Evolutionary conservation across 2,329 filamentous ascomycete genomes (phyloP), one percentile per base, ranked within the genome.

Genomic region (Trichophyton schoenleinii): DNA sequence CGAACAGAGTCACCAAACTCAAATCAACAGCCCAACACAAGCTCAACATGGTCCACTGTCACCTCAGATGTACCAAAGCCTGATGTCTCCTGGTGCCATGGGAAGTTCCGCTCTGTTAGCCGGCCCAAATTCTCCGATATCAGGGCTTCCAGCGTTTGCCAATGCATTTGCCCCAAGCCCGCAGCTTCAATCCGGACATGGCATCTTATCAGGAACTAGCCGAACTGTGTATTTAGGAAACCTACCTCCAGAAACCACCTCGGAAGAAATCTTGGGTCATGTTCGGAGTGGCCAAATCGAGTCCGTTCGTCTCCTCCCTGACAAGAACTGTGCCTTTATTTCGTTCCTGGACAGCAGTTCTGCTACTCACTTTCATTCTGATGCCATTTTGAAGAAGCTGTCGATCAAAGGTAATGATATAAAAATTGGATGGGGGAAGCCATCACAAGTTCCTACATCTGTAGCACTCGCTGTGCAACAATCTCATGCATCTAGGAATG

Each of bases 241-340:
- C 75, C 97, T 99, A 63, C 94, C 94, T n/a, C 89, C 91, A 28
- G 94, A 99, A 78, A 99, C 94, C 6, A 87, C 89, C 58, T 92
- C 94, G 7, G 94, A 99, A 77, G 94, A 99, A 77, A 96, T 99
- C 66, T 80, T 99, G 61, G 88, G 91, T 66, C 94, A 99, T 71
- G 94, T 99, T 63, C 85, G 94, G 66, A 97, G 94, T 75, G 94
- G 94, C 25, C 94, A 97, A 73, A 97, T 99, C 70, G 94, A 99
- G 79, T 97, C 94, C n/a, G 94, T 99, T 60, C 88, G 94, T 68
- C 83, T 99, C 66, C 81, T 99, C 61, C 90, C 92, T 25, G 94
- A 99, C 78, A 99, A 97, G 89, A 99, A 97, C 81, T 99, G 94
- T 72, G 94, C 94, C 62, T 99, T 99, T 81, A 97, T 99, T 73